Percentiles rank a stretch among this genome's conserved stretches.
These are phyloP conservation scores for Alternaria triticina DNA, from an alignment of 2,329 filamentous ascomycete species.

Conservation along the genomic window DNA sequence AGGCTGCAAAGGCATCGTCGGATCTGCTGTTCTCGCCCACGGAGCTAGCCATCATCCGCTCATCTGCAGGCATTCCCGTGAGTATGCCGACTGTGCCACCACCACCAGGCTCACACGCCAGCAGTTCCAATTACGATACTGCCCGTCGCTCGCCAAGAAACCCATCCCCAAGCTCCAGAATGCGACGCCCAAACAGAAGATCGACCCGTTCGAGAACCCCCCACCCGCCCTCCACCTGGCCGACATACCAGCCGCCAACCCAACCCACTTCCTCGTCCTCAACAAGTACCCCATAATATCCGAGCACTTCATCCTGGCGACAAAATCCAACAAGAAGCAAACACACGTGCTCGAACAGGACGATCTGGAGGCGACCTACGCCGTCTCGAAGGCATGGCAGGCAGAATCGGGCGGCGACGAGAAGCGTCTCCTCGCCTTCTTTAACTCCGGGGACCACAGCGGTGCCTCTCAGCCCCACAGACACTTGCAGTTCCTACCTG, in stretches of 20 bases:
- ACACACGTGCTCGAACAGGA: slow-evolving; percentile 65
- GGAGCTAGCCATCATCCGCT: slow-evolving; percentile 48
- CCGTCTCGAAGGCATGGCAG: slow-evolving; percentile 66
- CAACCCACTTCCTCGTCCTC: slow-evolving; percentile 68
- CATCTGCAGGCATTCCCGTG: slow-evolving; percentile 47
- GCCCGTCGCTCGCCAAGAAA: slow-evolving; percentile 71
- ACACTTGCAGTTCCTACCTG: slow-evolving; percentile 74
- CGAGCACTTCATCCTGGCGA: slow-evolving; percentile 75
- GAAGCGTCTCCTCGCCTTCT: slow-evolving; percentile 67
- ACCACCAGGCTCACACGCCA: slow-evolving; percentile 16
- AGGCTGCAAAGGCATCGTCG: slow-evolving; percentile 41
- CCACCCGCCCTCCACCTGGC: slow-evolving; percentile 61
- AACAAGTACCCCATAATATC: slow-evolving; percentile 78
- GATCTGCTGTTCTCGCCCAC: slow-evolving; percentile 50
- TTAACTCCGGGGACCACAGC: slow-evolving; percentile 72
- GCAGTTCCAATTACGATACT: slow-evolving; percentile 78
- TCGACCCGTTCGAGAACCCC: slow-evolving; percentile 71
- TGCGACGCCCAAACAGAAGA: slow-evolving; percentile 30
- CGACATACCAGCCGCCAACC: slow-evolving; percentile 50
- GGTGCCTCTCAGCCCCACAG: slow-evolving; percentile 75
- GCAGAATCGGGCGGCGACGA: slow-evolving; percentile 22
- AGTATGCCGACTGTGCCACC: slow-evolving; percentile 19
- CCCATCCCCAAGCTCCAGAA: slow-evolving; percentile 56
- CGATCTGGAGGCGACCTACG: slow-evolving; percentile 67
- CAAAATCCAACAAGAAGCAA: slow-evolving; percentile 68